Conservation (phyloP, 495 filamentous ascomycete genomes). For the Aspergillus hancockii region DNA sequence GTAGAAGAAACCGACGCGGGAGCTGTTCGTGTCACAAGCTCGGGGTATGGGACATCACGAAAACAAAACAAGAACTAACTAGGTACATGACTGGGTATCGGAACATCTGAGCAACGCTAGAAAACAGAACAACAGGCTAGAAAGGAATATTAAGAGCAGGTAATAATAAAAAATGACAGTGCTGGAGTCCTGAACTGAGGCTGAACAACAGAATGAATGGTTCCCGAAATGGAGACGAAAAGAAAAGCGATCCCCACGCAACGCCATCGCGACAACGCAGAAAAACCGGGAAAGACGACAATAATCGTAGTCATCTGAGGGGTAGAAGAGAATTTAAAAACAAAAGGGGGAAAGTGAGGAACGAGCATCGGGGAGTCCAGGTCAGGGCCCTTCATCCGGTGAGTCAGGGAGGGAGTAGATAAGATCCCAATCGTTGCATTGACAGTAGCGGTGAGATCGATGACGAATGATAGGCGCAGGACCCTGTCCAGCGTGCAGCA, state of each 20-base stretch:
- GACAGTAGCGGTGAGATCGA: constrained; percentile 23
- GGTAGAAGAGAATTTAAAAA: constrained; percentile 1
- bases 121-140: constrained; percentile 5
- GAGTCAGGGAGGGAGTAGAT: constrained; percentile 1
- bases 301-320: constrained; percentile 2
- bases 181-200: background rate
- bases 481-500: constrained; percentile 18
- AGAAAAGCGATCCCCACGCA: constrained; percentile 10
- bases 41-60: constrained; percentile 22
- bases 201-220: constrained; percentile 1
- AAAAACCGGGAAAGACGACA: constrained; percentile 4
- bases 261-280: constrained; percentile 19
- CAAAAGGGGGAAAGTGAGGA: constrained; percentile 4
- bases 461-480: constrained; percentile 17
- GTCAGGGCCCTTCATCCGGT: constrained; percentile 7
- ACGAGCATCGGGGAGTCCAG: constrained; percentile 2
- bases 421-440: background rate
- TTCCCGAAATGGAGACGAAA: constrained; percentile 18
- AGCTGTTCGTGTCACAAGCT: constrained; percentile 24
- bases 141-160: background rate
- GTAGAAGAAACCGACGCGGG: constrained; percentile 14
- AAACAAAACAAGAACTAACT: background rate
- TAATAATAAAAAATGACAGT: constrained; percentile 5
- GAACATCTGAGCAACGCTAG: constrained; percentile 13
- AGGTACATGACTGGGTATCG: constrained; percentile 31